Conservation (phyloP, 768 basidiomycete species). For the Suillus bovinus region DNA sequence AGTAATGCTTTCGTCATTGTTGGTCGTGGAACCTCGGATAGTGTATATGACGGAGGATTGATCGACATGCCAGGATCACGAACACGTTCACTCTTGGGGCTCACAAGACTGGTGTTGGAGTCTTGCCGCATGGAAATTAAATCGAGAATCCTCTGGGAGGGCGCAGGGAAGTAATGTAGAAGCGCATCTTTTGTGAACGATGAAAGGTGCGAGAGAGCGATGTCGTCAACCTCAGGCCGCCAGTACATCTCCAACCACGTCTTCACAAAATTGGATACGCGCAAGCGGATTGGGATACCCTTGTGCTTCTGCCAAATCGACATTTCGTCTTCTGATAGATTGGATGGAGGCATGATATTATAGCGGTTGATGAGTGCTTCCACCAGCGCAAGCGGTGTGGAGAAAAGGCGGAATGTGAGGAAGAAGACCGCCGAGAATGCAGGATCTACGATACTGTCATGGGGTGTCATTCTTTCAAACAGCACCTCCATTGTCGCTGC, state of each 20-base stretch:
- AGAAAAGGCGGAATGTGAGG: conserved; percentile 92
- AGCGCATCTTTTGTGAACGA: conserved; percentile 66
- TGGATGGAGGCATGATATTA: conserved; percentile 68
- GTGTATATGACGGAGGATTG: conserved; percentile 52
- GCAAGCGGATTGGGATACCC: conserved; percentile 84
- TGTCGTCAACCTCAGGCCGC: conserved; percentile 73
- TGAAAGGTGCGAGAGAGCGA: conserved; percentile 55
- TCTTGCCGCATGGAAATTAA: conserved; percentile 58
- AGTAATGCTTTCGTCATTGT: conserved; percentile 81
- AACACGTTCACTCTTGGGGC: conserved; percentile 61
- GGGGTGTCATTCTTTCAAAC: conserved; percentile 97
- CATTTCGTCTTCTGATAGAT: conserved; percentile 57
- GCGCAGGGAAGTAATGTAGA: conserved; percentile 60
- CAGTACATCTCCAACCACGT: conserved; percentile 92
- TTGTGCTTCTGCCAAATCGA: conserved; percentile 85
- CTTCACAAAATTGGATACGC: conserved; percentile 93
- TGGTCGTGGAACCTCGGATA: conserved; percentile 81
- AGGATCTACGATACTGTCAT: conserved; percentile 86
- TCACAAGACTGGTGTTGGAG: conserved; percentile 47
- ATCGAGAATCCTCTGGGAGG: conserved; percentile 73
- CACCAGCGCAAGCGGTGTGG: conserved; percentile 73
- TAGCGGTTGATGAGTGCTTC: conserved; percentile 80
- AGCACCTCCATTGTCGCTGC: conserved; percentile 88
- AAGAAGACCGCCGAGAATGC: conserved; percentile 90
- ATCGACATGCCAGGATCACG: conserved; percentile 77